Conservation (phyloP, 2,329 filamentous ascomycete species). For the Fusarium anguioides region DNA sequence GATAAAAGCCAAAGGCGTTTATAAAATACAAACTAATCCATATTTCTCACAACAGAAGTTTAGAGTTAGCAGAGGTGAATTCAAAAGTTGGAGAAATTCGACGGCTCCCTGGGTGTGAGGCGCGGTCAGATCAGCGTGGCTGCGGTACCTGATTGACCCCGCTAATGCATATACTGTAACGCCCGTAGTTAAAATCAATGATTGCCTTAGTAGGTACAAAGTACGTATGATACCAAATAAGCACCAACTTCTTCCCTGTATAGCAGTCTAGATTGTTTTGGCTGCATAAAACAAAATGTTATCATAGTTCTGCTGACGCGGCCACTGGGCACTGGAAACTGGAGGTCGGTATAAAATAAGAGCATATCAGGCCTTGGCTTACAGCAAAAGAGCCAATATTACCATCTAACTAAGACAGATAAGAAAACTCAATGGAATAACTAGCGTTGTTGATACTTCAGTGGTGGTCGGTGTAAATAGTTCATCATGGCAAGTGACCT, state of each 20-base stretch:
- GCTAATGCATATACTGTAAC: conserved; percentile 27
- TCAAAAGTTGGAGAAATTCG: not conserved
- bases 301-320: conserved; percentile 22
- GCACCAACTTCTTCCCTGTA: too few relatives aligned
- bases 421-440: conserved; percentile 21
- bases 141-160: conserved; percentile 27
- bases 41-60: not conserved
- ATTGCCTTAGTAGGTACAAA: not conserved
- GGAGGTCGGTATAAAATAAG: conserved; percentile 1
- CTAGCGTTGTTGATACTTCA: conserved; percentile 17
- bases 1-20: not conserved
- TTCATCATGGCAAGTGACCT: not conserved
- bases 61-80: not conserved
- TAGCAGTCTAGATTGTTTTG: conserved; percentile 15
- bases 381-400: not conserved
- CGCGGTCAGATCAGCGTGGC: conserved; percentile 9
- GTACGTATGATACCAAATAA: too few relatives aligned
- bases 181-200: conserved; percentile 20
- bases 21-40: not conserved
- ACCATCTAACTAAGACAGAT: not conserved
- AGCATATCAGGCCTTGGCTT: conserved; percentile 10
- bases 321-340: conserved; percentile 3
- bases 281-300: conserved; percentile 22
- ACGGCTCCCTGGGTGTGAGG: too few relatives aligned
- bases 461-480: conserved; percentile 9